Conservation (phyloP, 768 basidiomycete species). For the Termitomyces sp. region DNA sequence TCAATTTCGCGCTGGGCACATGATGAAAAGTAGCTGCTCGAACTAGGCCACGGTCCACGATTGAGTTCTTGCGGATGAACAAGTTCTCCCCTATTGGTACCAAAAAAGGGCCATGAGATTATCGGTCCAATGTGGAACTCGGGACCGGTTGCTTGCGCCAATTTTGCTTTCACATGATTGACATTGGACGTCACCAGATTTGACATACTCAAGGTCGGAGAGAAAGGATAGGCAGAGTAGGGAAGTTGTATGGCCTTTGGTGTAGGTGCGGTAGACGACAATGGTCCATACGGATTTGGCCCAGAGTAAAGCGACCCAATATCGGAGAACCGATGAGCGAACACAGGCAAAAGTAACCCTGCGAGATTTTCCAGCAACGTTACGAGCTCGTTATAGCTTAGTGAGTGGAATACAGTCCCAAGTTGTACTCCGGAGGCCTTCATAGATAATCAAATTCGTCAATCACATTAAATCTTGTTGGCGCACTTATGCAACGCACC, state of each 20-base stretch:
- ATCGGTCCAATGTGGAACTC: constrained; percentile 72
- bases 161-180: constrained; percentile 9
- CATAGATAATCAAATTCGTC: not conserved
- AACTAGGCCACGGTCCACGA: constrained; percentile 73
- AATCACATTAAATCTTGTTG: constrained; percentile 4
- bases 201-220: constrained; percentile 32
- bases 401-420: constrained; percentile 62
- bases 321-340: constrained; percentile 68
- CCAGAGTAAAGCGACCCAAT: constrained; percentile 74
- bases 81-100: constrained; percentile 74
- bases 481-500: constrained; percentile 35
- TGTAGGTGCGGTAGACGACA: constrained; percentile 34
- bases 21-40: constrained; percentile 54
- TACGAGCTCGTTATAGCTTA: constrained; percentile 61
- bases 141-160: constrained; percentile 13
- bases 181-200: constrained; percentile 17
- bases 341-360: constrained; percentile 62
- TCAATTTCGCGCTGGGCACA: constrained; percentile 68
- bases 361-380: constrained; percentile 67
- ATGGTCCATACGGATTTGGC: constrained; percentile 27
- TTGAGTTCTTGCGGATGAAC: constrained; percentile 63
- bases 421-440: constrained; percentile 76
- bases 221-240: constrained; percentile 41
- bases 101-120: constrained; percentile 90
- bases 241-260: constrained; percentile 36